Evolutionary conservation across 108 stramenopile species (phyloP), one percentile per base, ranked within the genome.

Genomic region (Fragilaria crotonensis): DNA sequence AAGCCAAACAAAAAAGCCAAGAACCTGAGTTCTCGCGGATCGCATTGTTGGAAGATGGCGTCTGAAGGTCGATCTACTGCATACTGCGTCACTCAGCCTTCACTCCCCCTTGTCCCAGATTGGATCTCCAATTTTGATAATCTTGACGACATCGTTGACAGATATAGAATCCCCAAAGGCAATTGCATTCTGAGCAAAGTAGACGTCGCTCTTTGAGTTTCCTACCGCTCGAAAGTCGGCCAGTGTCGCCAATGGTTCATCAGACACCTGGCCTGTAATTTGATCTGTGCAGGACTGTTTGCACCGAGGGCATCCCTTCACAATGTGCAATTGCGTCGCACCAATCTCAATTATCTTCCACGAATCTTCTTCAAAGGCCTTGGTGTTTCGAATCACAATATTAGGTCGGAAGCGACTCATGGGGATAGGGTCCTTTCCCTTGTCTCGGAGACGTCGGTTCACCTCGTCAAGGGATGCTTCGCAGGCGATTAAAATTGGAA

Each of bases 281-380:
- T 92, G 90, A 68, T 92, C 79, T 3, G 87, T 92, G 54, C 90
- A 92, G 7, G 77, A 79, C 63, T 87, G 85, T 63, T 92, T 92
- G 65, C 90, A 92, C 31, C 90, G 75, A 2, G 90, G 85, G 41
- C 90, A 92, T 23, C 85, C 90, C 60, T 88, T 92, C 28, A 83
- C 76, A 30, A 92, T 66, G 45, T 85, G 80, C 3, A 92, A 48
- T 3, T 53, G 48, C 18, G 65, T 55, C 23, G 70, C 48, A 7
- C 83, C 86, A 59, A 92, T 88, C 41, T 70, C 50, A 59, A 92
- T 86, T 7, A 78, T 75, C 59, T 92, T 92, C 90, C 90, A 92
- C 17, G 48, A 70, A 63, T 92, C 90, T 73, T 92, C 90, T 32
- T 88, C 90, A 60, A 92, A 92, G 7, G 90, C 73, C 64, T 80